Base-by-base conservation (phyloP, 2,329 filamentous ascomycete species). In the Tolypocladium endophyticum region DNA sequence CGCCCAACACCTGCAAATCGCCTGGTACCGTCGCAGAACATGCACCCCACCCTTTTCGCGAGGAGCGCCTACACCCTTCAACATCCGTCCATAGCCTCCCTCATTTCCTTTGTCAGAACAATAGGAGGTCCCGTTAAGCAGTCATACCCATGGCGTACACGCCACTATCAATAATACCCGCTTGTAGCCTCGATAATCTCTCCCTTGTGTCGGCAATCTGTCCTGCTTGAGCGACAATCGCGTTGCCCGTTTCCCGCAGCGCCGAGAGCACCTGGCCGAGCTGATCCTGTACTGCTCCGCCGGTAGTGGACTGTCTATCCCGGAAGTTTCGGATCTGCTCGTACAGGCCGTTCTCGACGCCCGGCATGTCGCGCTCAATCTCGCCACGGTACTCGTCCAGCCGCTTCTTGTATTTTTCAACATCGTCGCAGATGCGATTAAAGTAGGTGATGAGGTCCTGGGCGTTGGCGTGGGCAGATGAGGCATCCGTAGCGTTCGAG, bases 361-460 rank as follows among this genome's bases (percentile, higher is more conserved):
- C 75, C 3, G 76, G 76, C 76, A 78, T 77, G 65, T 78, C 76
- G 41, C 76, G 73, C 65, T 78, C 76, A 50, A 78, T 78, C 64
- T 77, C 76, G 56, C 68, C 70, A n/a, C 76, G 73, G 64, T 78
- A 78, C 59, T 76, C 73, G 58, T 77, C 74, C 38, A 78, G 67
- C 28, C 76, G 71, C 62, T 68, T 70, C 65, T 78, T 77, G 62
- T 77, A 77, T 60, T 73, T 74, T 57, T 77, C 73, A 47, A 76
- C 71, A 61, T 76, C 74, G 61, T 76, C 73, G 63, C 74, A 75
- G 60, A 76, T 70, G 58, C 74, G 73, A 68, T 77, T 77, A 62
- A 77, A 77, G 64, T 77, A 77, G 30, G 73, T 76, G 57, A 77
- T 77, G 39, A 77, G 72, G 56, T 77, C 75, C 60, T 76, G 74